Base-by-base conservation (phyloP, 2,329 filamentous ascomycete species). In the Phaeophleospora eucalypticola region DNA sequence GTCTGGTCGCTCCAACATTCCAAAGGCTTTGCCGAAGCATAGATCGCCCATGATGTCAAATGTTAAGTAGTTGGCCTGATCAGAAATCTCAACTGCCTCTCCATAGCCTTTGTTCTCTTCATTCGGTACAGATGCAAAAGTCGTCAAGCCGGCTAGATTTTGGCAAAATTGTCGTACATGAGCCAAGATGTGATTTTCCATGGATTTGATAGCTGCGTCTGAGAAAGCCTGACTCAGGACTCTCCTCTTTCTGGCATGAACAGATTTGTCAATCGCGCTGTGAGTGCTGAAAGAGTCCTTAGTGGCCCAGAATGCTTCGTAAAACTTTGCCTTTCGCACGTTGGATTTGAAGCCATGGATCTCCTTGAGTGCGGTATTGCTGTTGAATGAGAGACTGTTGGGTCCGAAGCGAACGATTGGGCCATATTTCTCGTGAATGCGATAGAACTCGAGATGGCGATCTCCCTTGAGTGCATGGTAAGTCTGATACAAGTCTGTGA, bases 311-410 rank as follows among this genome's bases (percentile, higher is more conserved):
- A 77, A 74, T 1, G 73, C 70, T 18, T 65, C 63, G 57, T 78
- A 77, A 53, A 73, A 75, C 29, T 69, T 63, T 1, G 71, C 69
- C 52, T 78, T 78, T 32, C 69, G 67, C 12, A 76, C 70, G 52
- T 76, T 75, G 36, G 69, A 63, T 19, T 69, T 65, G 63, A 68
- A 68, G 24, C 71, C 67, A 54, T 78, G 77, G 58, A 79, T 76
- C 7, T 71, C 67, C 48, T 73, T 72, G 15, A 87, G 71, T 1
- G 85, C 84, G 6, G 77, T 76, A 51, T 78, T 78, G 45, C 81
- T 83, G 73, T 93, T 91, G 71, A 94, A 80, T 1, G 83, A 87
- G 35, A 95, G 71, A 50, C 80, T 81, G 66, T 89, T 88, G 36
- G 88, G 88, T 0, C 85, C 86, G 55, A 85, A 87, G 20, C 88